Percentiles rank a stretch among this genome's conserved stretches.
These are phyloP conservation scores for Blastobotrys malaysiensis DNA, from an alignment of 1,139 yeast genomes.

Conservation along the genomic window DNA sequence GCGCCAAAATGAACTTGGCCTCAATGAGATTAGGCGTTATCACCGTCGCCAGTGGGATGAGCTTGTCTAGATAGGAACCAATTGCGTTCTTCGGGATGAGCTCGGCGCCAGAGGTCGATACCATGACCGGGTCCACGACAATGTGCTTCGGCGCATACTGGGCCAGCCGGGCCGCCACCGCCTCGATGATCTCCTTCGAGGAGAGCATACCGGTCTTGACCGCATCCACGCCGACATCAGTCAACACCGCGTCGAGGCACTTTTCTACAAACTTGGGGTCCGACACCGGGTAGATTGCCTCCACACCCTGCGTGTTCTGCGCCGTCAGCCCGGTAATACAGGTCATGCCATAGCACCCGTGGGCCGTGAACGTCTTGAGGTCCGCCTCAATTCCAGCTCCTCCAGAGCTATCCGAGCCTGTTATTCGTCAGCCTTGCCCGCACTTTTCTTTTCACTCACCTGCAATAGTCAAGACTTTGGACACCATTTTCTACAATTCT, in stretches of 20 bases:
- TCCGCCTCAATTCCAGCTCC: slow-evolving; percentile 97
- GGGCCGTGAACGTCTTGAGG: slow-evolving; percentile 73
- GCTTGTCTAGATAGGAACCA: slow-evolving; percentile 38
- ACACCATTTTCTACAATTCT: slow-evolving; percentile 6
- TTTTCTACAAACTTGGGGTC: slow-evolving; percentile 41
- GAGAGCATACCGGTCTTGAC: slow-evolving; percentile 78
- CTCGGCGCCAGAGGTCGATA: slow-evolving; percentile 67
- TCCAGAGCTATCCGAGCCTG: slow-evolving; percentile 87
- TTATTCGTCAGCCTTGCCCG: slow-evolving; percentile 26
- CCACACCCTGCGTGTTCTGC: slow-evolving; percentile 62
- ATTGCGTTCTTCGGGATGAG: slow-evolving; percentile 49
- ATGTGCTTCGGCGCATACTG: slow-evolving; percentile 32
- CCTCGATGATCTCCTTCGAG: slow-evolving; percentile 52
- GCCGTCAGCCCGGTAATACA: slow-evolving; percentile 81
- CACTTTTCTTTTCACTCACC: slow-evolving; percentile 14
- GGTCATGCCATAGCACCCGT: slow-evolving; percentile 74
- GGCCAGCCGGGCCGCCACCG: slow-evolving; percentile 39
- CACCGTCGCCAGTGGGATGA: slow-evolving; percentile 53
- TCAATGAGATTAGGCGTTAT: slow-evolving; percentile 77
- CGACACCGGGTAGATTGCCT: slow-evolving; percentile 42
- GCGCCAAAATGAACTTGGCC: slow-evolving; percentile 41
- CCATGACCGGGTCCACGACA: slow-evolving; percentile 80
- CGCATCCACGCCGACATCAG: slow-evolving; percentile 62
- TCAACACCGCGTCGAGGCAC: slow-evolving; percentile 51
- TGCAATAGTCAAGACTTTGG: slow-evolving; percentile 24